Base-by-base conservation (phyloP, 1,139 yeast species). In the Candida sanyaensis region DNA sequence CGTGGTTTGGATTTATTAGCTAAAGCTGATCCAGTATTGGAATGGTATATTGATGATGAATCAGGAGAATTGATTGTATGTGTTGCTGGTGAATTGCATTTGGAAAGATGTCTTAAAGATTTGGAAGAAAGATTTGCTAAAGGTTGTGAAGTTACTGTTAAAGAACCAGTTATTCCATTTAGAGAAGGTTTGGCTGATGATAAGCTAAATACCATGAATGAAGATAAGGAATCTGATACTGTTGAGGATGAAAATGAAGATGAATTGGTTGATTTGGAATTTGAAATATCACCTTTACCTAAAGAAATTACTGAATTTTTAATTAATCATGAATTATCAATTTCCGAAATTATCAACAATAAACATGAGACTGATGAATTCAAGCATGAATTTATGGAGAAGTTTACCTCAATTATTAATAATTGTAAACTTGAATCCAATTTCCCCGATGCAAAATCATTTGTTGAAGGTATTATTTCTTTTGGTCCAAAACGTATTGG, bases 51-150 rank as follows among this genome's bases (percentile, higher is more conserved):
- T 39, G 93, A 88, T 59, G 96, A 89, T 55, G 80, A 75, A 48
- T 84, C 87, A 9, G 98, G 98, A 50, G 98, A 92, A 65, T 88
- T 88, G 58, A 90, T 92, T 55, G 74, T 92, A 58, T 88, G 96
- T 53, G 91, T 96, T 13, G 97, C 97, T n/a, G 98, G 98, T 46
- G 97, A 92, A 64, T 75, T 92, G 52, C 98, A 92, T 69, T 73
- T 92, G 47, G 98, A 92, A 61, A 79, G 97, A 63, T 91, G 97
- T 64, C 67, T 92, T 57, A 90, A 88, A 59, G 98, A 92, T 69
- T 71, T 92, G 59, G 84, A 81, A 49, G 97, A 91, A 56, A 75
- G 98, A 55, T 95, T 92, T 74, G 98, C 99, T 1, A 70, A 66
- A 41, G 92, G 92, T 26, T 83, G 92, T 56, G 97, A 90, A 47